These are phyloP conservation scores for Hyphodiscus hymeniophilus DNA, from an alignment of 495 filamentous ascomycete species.

Conservation along the genomic window DNA sequence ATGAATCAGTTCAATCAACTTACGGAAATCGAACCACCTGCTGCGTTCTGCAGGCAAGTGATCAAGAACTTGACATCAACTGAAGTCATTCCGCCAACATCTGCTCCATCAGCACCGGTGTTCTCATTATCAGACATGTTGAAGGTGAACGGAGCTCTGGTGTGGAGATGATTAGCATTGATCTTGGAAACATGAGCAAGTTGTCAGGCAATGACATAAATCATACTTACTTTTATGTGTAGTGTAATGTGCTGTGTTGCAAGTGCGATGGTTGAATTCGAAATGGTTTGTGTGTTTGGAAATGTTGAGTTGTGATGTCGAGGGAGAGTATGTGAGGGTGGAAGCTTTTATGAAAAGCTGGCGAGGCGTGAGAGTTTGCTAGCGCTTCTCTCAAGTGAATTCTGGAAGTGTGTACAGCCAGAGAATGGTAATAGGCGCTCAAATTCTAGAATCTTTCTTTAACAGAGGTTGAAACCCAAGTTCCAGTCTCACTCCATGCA, in stretches of 20 bases:
- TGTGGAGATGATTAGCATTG: background rate
- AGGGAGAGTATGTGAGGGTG: too few species aligned
- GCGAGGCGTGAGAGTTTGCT: too few species aligned
- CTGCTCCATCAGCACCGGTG: background rate
- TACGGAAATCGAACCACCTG: conserved; percentile 6
- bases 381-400: too few species aligned
- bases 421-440: too few species aligned
- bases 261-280: background rate
- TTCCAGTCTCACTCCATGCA: too few species aligned
- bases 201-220: background rate
- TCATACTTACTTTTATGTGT: background rate
- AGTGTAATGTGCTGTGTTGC: background rate
- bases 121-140: conserved; percentile 5
- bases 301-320: background rate
- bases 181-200: background rate
- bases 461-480: too few species aligned
- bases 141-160: background rate
- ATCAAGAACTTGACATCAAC: conserved; percentile 10
- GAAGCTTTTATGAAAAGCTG: too few species aligned
- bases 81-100: conserved; percentile 2
- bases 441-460: too few species aligned
- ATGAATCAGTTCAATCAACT: conserved; percentile 1
- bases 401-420: too few species aligned
- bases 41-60: conserved; percentile 6
- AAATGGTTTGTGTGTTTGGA: background rate